Conservation (phyloP, 176 grass and related monocot species). For the Zizania latifolia region DNA sequence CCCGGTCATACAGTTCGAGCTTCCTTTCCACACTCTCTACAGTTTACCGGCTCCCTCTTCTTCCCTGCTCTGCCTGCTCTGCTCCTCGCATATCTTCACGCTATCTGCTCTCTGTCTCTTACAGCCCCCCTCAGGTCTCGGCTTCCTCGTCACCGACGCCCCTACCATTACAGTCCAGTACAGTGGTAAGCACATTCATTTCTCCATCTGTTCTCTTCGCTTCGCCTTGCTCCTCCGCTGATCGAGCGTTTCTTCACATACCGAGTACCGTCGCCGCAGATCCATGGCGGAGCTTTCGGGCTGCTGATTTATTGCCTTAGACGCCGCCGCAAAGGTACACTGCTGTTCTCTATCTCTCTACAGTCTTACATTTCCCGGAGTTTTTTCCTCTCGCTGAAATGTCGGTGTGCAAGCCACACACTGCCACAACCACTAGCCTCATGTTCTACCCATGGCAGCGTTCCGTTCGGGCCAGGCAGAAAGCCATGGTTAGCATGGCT, state of each 20-base stretch:
- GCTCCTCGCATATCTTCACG: too few species aligned
- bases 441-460: too few species aligned
- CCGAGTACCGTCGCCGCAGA: constrained; percentile 20
- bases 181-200: background rate
- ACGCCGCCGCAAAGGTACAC: constrained; percentile 33
- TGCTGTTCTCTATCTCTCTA: background rate
- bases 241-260: background rate
- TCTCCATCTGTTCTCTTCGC: background rate
- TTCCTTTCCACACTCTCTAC: background rate
- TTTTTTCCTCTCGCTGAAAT: background rate
- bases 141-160: background rate
- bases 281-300: constrained; percentile 3
- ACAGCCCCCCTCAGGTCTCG: too few species aligned
- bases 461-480: too few species aligned
- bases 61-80: too few species aligned
- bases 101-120: too few species aligned
- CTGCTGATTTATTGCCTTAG: background rate
- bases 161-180: background rate
- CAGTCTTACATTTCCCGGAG: background rate
- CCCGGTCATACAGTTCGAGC: background rate
- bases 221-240: background rate
- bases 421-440: background rate
- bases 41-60: too few species aligned
- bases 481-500: too few species aligned
- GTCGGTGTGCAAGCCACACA: background rate